These are phyloP conservation scores for Neofusicoccum ribis DNA, from an alignment of 2,329 filamentous ascomycete genomes.

Conservation along the genomic window DNA sequence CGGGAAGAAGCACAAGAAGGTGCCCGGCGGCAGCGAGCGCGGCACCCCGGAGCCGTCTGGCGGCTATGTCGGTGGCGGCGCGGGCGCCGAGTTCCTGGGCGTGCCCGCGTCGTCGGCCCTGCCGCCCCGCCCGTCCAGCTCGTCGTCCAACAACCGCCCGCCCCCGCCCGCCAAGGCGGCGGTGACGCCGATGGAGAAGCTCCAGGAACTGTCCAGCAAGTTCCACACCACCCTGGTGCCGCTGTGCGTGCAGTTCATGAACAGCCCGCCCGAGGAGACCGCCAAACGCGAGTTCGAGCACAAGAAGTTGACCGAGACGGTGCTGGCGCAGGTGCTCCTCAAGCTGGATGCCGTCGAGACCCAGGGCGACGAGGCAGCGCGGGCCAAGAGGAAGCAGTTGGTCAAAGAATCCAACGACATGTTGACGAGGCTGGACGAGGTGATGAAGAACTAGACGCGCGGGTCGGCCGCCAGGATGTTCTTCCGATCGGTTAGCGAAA, in stretches of 20 bases:
- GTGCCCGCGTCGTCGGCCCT: constrained; percentile 34
- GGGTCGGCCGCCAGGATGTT: not conserved
- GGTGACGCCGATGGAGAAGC: constrained; percentile 57
- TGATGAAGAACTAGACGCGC: not conserved
- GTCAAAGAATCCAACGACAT: constrained; percentile 71
- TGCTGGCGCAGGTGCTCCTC: constrained; percentile 72
- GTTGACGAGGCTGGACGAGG: constrained; percentile 64
- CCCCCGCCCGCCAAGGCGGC: constrained; percentile 37
- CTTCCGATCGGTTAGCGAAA: not conserved
- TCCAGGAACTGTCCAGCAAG: constrained; percentile 65
- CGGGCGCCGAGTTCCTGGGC: constrained; percentile 40
- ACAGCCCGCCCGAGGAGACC: constrained; percentile 62
- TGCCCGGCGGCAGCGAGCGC: constrained; percentile 34
- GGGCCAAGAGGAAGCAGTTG: constrained; percentile 67
- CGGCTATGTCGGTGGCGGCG: constrained; percentile 29
- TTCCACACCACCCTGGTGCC: constrained; percentile 68
- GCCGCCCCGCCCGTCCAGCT: constrained; percentile 33
- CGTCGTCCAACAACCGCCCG: constrained; percentile 43
- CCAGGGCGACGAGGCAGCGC: constrained; percentile 65
- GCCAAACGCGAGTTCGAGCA: constrained; percentile 74
- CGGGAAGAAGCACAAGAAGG: constrained; percentile 49
- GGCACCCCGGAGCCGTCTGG: constrained; percentile 27
- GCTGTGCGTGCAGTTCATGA: constrained; percentile 62
- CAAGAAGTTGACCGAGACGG: constrained; percentile 71
- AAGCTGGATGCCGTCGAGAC: constrained; percentile 77